Evolutionary conservation across 116 monocot genomes (phyloP).

Genomic region (Dioscorea cayenensis): DNA sequence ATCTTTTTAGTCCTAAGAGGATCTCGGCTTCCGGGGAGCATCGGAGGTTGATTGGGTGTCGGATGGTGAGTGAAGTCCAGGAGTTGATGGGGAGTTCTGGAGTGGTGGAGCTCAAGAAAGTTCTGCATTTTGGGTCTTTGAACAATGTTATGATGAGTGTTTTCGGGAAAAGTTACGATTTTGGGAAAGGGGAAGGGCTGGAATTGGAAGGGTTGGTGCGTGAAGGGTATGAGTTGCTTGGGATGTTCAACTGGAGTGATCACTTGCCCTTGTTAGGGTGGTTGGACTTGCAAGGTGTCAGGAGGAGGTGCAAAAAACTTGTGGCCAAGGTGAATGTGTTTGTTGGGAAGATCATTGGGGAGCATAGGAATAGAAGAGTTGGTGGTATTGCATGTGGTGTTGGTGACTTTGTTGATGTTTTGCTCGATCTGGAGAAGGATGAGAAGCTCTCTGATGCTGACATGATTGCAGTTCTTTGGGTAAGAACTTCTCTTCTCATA

Average conservation of each 20-base stretch:
- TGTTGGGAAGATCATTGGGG: slow-evolving; percentile 36
- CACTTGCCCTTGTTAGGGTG: slow-evolving; percentile 26
- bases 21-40: slow-evolving; percentile 17
- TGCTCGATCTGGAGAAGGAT: slow-evolving; percentile 36
- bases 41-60: slow-evolving; percentile 16
- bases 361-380: slow-evolving; percentile 24
- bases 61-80: slow-evolving; percentile 27
- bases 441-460: slow-evolving; percentile 40
- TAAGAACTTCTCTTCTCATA: slow-evolving; percentile 8
- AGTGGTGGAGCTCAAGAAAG: slow-evolving; percentile 23
- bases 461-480: slow-evolving; percentile 70
- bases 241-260: slow-evolving; percentile 54
- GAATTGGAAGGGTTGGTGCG: slow-evolving; percentile 38
- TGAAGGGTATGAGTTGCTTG: slow-evolving; percentile 57
- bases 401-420: slow-evolving; percentile 56
- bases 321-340: slow-evolving; percentile 27
- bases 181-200: slow-evolving; percentile 15
- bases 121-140: slow-evolving; percentile 44
- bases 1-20: slow-evolving; percentile 36
- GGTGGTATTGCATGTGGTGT: neutral
- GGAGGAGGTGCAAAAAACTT: slow-evolving; percentile 21
- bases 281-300: slow-evolving; percentile 31
- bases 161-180: slow-evolving; percentile 31
- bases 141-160: slow-evolving; percentile 59
- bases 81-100: slow-evolving; percentile 30